Conservation (phyloP, 2,329 filamentous ascomycete genomes). For the Exophiala sp. region DNA sequence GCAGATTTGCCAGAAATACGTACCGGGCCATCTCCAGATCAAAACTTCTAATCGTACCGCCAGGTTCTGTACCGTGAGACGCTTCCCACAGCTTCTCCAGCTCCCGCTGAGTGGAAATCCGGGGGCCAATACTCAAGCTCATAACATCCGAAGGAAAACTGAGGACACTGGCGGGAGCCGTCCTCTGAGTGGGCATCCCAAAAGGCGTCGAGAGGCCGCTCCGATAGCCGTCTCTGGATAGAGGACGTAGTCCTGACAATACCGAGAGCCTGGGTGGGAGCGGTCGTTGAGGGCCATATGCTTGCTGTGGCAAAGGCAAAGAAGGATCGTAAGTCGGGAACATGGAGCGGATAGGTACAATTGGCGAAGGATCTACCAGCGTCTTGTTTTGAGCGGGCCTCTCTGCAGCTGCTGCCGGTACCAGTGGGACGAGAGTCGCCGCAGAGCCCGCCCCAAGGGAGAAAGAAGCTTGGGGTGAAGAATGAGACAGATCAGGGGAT, state of each 20-base stretch:
- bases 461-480: conserved; percentile 20
- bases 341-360: conserved; percentile 41
- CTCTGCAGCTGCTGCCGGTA: background rate
- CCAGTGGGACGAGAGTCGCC: conserved; percentile 17
- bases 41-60: conserved; percentile 33
- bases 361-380: conserved; percentile 30
- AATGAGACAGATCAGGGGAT: conserved; percentile 4
- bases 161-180: conserved; percentile 40
- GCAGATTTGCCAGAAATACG: conserved; percentile 7
- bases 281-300: conserved; percentile 33
- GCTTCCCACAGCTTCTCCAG: conserved; percentile 42
- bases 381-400: conserved; percentile 3
- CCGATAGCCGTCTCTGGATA: conserved; percentile 28
- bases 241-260: conserved; percentile 5
- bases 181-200: conserved; percentile 37
- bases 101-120: conserved; percentile 38
- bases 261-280: conserved; percentile 17
- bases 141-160: conserved; percentile 37
- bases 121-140: conserved; percentile 32
- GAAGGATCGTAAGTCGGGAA: conserved; percentile 42
- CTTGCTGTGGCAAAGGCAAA: conserved; percentile 35
- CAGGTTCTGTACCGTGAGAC: conserved; percentile 40
- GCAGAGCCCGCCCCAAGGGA: conserved; percentile 20
- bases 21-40: conserved; percentile 41
- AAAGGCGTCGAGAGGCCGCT: conserved; percentile 33